Conservation (phyloP, 2,329 filamentous ascomycete species). For the Leptographium lundbergii region DNA sequence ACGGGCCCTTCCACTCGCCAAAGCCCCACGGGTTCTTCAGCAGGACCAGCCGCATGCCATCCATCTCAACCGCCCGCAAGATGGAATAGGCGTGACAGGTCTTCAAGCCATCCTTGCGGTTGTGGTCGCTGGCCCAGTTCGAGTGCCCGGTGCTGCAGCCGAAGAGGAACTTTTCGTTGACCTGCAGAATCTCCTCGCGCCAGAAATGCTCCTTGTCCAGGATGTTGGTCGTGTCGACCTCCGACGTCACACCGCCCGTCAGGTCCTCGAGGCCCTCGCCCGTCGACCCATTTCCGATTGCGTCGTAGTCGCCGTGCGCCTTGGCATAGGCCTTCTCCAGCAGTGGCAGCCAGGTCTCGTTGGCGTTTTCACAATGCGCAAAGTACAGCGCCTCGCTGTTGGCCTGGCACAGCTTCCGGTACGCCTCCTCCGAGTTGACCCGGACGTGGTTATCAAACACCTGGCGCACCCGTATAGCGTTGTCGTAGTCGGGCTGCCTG, state of each 20-base stretch:
- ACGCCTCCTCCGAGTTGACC: conserved; percentile 42
- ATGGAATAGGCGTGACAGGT: conserved; percentile 48
- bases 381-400: conserved; percentile 60
- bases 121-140: conserved; percentile 33
- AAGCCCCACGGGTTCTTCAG: conserved; percentile 47
- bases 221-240: conserved; percentile 57
- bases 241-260: conserved; percentile 57
- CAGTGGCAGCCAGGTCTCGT: conserved; percentile 63
- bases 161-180: conserved; percentile 70
- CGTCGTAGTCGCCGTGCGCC: conserved; percentile 58
- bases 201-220: conserved; percentile 73
- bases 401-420: conserved; percentile 51
- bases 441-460: conserved; percentile 32
- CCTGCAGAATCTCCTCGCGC: conserved; percentile 66
- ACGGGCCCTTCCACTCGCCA: conserved; percentile 48
- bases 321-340: conserved; percentile 71
- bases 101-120: conserved; percentile 47
- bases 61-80: conserved; percentile 39
- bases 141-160: conserved; percentile 55
- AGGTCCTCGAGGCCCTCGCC: conserved; percentile 38
- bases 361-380: conserved; percentile 52
- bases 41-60: conserved; percentile 38
- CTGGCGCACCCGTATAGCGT: conserved; percentile 35
- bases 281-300: conserved; percentile 56
- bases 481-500: conserved; percentile 48